Evolutionary conservation across 371 early-diverging fungal species (phyloP).

Genomic region (Mortierella sp.): DNA sequence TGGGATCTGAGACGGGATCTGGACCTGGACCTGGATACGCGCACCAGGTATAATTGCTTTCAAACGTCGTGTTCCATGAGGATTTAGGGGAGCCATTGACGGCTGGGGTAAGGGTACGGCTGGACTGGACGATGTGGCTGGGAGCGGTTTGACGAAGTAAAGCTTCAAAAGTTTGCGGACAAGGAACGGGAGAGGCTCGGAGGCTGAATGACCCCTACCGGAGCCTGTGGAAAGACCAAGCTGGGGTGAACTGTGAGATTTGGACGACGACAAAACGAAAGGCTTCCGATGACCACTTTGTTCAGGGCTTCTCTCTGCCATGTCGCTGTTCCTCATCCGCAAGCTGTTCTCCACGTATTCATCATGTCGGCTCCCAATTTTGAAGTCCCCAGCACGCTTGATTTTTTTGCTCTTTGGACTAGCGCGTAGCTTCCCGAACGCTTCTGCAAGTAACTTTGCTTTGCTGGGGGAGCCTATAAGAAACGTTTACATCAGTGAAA

Average conservation of each 20-base stretch:
- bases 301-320: background rate
- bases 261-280: background rate
- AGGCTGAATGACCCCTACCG: no score
- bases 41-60: slow-evolving; percentile 48
- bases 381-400: slow-evolving; percentile 34
- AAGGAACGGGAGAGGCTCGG: slow-evolving; percentile 34
- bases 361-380: slow-evolving; percentile 28
- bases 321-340: slow-evolving; percentile 20
- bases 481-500: background rate
- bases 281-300: background rate
- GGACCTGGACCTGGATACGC: slow-evolving; percentile 44
- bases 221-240: background rate
- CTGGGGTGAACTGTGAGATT: slow-evolving; percentile 12
- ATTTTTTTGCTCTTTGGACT: slow-evolving; percentile 35
- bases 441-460: slow-evolving; percentile 25
- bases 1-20: slow-evolving; percentile 36
- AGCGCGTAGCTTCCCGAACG: slow-evolving; percentile 36
- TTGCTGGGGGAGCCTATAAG: slow-evolving; percentile 19
- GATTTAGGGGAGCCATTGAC: slow-evolving; percentile 23
- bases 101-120: slow-evolving; percentile 25
- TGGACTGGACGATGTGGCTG: slow-evolving; percentile 7
- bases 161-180: slow-evolving; percentile 38
- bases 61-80: slow-evolving; percentile 28
- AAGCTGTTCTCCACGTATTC: slow-evolving; percentile 34
- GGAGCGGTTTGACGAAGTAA: slow-evolving; percentile 39